phyloP scores from a whole-genome alignment of 768 basidiomycete species.

The Xerocomus potaroensis region DNA sequence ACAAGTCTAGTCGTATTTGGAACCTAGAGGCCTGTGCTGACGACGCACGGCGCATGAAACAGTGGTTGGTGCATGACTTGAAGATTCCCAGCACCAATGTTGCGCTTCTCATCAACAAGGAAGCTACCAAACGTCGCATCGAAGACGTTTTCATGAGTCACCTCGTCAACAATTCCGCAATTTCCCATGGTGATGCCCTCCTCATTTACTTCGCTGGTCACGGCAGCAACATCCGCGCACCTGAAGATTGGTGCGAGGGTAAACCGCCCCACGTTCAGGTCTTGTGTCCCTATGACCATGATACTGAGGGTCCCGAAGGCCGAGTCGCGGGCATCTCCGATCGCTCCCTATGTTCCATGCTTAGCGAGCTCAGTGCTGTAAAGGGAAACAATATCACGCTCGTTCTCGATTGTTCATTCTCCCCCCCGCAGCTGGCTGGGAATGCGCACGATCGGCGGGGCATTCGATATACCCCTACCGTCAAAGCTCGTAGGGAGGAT shows the following conservation, averaged over 20 bases:
- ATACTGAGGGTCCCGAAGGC: slow-evolving; percentile 43
- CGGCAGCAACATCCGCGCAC: slow-evolving; percentile 55
- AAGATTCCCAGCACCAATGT: slow-evolving; percentile 58
- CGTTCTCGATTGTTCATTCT: slow-evolving; percentile 64
- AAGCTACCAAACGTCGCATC: slow-evolving; percentile 59
- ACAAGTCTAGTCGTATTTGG: slow-evolving; percentile 62
- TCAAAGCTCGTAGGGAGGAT: slow-evolving; percentile 51
- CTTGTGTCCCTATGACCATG: slow-evolving; percentile 64
- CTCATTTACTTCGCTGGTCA: slow-evolving; percentile 74
- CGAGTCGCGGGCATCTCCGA: slow-evolving; percentile 63
- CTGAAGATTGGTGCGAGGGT: slow-evolving; percentile 54
- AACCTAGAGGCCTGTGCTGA: slow-evolving; percentile 62
- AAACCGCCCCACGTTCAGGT: slow-evolving; percentile 47
- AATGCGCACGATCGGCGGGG: slow-evolving; percentile 43
- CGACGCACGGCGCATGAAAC: slow-evolving; percentile 56
- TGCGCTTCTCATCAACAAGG: slow-evolving; percentile 49
- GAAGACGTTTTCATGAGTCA: slow-evolving; percentile 60
- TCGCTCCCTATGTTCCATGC: slow-evolving; percentile 58
- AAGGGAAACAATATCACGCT: slow-evolving; percentile 72
- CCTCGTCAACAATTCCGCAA: slow-evolving; percentile 56
- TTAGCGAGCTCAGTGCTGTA: slow-evolving; percentile 47
- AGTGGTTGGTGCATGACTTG: slow-evolving; percentile 54
- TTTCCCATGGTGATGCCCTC: slow-evolving; percentile 59
- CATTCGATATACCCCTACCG: slow-evolving; percentile 58
- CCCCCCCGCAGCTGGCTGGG: slow-evolving; percentile 36